Evolutionary conservation across 2,329 filamentous ascomycete genomes (phyloP).

Genomic region (Verticillium nonalfalfae): DNA sequence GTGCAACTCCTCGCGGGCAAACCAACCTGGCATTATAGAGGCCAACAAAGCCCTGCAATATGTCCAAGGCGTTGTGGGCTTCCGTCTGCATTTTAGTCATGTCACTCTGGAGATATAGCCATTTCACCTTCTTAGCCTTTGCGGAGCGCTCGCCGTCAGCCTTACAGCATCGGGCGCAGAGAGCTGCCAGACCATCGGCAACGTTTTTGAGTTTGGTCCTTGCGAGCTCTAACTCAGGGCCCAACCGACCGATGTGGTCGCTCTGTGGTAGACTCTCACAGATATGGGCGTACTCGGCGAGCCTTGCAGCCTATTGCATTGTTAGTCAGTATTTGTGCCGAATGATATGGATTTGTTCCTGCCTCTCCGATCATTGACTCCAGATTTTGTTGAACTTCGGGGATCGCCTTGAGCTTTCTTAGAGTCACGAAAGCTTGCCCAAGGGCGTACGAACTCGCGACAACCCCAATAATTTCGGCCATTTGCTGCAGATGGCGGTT

Average conservation of each 20-base stretch:
- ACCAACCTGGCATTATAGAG: background rate
- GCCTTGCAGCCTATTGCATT: background rate
- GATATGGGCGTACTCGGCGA: background rate
- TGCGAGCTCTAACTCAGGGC: background rate
- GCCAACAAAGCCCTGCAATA: background rate
- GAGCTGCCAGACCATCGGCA: background rate
- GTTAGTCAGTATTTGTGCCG: background rate
- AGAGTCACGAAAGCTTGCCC: constrained; percentile 2
- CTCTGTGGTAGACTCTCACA: background rate
- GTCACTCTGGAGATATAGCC: background rate
- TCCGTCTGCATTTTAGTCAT: background rate
- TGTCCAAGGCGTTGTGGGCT: background rate
- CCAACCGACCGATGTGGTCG: background rate
- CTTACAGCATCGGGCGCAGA: background rate
- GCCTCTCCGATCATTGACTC: constrained; percentile 1
- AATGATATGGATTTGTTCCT: background rate
- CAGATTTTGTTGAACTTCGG: background rate
- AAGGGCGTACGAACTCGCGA: constrained; percentile 9
- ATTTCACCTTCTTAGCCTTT: background rate
- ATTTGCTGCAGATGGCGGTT: background rate
- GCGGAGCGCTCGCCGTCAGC: background rate
- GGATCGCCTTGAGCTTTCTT: constrained; percentile 1
- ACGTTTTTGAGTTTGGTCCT: background rate
- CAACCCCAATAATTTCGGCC: constrained; percentile 4
- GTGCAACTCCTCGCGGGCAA: background rate